Evolutionary conservation across 192 early-diverging fungal genomes (phyloP).

Genomic region (Funneliformis geosporum): DNA sequence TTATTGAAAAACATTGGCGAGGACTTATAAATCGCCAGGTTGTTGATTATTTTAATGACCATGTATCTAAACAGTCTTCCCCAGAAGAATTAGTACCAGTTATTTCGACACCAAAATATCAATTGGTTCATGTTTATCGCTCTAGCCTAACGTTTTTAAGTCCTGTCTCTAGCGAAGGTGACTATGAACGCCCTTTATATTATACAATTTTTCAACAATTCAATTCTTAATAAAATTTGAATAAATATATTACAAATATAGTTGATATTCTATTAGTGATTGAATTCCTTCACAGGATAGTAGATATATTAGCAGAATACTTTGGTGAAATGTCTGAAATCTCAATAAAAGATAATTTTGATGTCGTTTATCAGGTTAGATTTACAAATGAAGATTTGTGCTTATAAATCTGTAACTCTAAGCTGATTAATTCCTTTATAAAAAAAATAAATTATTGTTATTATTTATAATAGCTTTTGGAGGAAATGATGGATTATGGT

Average conservation of each 20-base stretch:
- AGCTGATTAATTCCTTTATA: neutral
- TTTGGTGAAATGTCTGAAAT: constrained; percentile 79
- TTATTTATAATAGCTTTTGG: constrained; percentile 63
- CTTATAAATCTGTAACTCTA: neutral
- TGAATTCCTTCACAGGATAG: constrained; percentile 80
- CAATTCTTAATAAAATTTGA: neutral
- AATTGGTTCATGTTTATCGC: constrained; percentile 67
- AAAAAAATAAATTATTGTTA: neutral
- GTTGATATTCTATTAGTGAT: constrained; percentile 82
- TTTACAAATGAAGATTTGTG: no score
- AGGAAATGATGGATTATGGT: constrained; percentile 93
- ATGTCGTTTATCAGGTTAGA: constrained; percentile 79
- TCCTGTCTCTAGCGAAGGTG: constrained; percentile 75
- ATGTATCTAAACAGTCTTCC: constrained; percentile 58
- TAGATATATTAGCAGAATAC: constrained; percentile 81
- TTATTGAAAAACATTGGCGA: constrained; percentile 90
- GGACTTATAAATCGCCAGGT: constrained; percentile 61
- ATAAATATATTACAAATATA: constrained; percentile 32
- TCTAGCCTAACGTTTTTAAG: constrained; percentile 75
- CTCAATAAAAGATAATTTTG: constrained; percentile 90
- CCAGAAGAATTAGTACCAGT: constrained; percentile 68
- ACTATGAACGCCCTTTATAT: neutral
- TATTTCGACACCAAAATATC: constrained; percentile 61
- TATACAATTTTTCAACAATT: constrained; percentile 13
- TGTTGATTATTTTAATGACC: constrained; percentile 63